Evolutionary conservation across 805 yeast genomes (phyloP).

Genomic region (Wickerhamomyces sydowiorum): DNA sequence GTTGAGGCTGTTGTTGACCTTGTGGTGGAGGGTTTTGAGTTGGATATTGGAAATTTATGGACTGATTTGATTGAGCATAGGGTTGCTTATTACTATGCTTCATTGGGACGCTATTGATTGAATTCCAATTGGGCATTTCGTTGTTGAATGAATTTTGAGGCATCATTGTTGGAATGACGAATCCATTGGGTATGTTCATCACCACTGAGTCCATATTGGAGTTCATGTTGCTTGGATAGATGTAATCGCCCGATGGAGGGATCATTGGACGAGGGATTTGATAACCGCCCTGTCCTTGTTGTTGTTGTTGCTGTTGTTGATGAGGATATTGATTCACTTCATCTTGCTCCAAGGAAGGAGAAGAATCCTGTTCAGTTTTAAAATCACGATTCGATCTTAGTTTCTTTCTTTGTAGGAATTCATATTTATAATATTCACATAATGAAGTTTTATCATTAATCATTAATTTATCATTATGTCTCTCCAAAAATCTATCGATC

Average conservation of each 20-base stretch:
- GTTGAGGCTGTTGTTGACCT: not conserved
- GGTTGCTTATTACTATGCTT: constrained; percentile 1
- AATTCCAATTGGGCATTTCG: not conserved
- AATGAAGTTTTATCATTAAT: constrained; percentile 15
- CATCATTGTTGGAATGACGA: not conserved
- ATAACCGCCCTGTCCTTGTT: not conserved
- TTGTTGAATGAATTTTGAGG: not conserved
- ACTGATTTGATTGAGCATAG: not conserved
- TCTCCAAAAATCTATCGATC: constrained; percentile 24
- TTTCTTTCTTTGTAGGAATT: constrained; percentile 20
- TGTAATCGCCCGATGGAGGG: not conserved
- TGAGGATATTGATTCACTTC: constrained; percentile 3
- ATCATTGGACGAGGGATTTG: not conserved
- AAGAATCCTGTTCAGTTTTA: constrained; percentile 6
- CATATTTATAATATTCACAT: constrained; percentile 23
- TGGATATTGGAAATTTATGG: not conserved
- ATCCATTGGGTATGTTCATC: not conserved
- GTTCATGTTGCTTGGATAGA: not conserved
- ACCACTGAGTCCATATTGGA: not conserved
- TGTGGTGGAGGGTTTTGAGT: constrained; percentile 1
- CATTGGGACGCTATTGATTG: not conserved
- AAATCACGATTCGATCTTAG: constrained; percentile 17
- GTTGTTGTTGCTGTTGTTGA: constrained; percentile 1
- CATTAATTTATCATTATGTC: constrained; percentile 22
- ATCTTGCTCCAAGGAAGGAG: constrained; percentile 1